Percentiles rank a stretch among this genome's conserved stretches.
Conservation (phyloP, 768 basidiomycete species). For the Leccinellum albellum region DNA sequence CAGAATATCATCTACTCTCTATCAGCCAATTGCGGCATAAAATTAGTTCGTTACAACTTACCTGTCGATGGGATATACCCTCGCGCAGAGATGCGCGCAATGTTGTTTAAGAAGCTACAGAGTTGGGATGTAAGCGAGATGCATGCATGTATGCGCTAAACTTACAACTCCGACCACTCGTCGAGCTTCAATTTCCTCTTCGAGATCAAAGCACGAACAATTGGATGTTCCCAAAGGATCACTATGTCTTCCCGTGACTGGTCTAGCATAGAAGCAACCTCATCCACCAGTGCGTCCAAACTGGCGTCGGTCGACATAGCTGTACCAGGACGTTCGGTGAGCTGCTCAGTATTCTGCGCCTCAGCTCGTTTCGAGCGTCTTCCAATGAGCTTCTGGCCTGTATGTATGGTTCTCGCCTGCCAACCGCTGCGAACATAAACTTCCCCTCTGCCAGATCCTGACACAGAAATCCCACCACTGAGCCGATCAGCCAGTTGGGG, state of each 20-base stretch:
- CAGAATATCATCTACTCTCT: slow-evolving; percentile 68
- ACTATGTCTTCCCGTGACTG: slow-evolving; percentile 61
- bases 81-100: slow-evolving; percentile 62
- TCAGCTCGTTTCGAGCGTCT: slow-evolving; percentile 25
- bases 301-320: slow-evolving; percentile 31
- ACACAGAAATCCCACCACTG: slow-evolving; percentile 68
- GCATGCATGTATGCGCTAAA: slow-evolving; percentile 26
- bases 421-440: slow-evolving; percentile 79
- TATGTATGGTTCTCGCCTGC: slow-evolving; percentile 67
- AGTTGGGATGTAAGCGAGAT: slow-evolving; percentile 3
- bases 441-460: slow-evolving; percentile 71
- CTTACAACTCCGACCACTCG: slow-evolving; percentile 88
- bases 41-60: slow-evolving; percentile 31
- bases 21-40: slow-evolving; percentile 26
- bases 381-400: slow-evolving; percentile 36
- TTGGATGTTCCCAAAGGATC: slow-evolving; percentile 68
- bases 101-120: slow-evolving; percentile 69
- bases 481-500: slow-evolving; percentile 63
- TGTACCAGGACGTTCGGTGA: slow-evolving; percentile 25
- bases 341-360: slow-evolving; percentile 26
- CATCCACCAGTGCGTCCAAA: slow-evolving; percentile 55
- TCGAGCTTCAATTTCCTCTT: slow-evolving; percentile 73
- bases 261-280: slow-evolving; percentile 58
- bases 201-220: slow-evolving; percentile 63
- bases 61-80: slow-evolving; percentile 77